Conservation (phyloP, 495 filamentous ascomycete genomes). For the Darksidea phi region DNA sequence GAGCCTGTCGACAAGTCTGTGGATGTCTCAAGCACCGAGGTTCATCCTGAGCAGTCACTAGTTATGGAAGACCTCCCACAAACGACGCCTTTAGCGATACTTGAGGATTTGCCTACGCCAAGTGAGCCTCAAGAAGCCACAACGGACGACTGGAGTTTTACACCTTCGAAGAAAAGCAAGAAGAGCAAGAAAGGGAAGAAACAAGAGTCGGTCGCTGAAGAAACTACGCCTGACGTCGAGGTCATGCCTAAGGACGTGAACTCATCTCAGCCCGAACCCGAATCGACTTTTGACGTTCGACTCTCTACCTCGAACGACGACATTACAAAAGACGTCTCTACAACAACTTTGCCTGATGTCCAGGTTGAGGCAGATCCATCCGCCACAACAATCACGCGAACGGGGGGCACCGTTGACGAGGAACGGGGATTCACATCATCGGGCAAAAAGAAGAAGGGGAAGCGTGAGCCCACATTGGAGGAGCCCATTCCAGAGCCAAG, state of each 20-base stretch:
- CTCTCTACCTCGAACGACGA: background rate
- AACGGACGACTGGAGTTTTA: constrained; percentile 16
- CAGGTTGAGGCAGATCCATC: background rate
- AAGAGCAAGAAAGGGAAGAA: constrained; percentile 17
- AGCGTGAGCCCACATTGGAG: constrained; percentile 10
- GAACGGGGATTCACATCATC: background rate
- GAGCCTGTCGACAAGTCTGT: too few species aligned
- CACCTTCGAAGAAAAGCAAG: constrained; percentile 21
- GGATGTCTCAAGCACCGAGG: too few species aligned
- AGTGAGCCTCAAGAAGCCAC: constrained; percentile 9
- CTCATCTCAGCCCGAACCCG: background rate
- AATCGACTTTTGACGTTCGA: background rate
- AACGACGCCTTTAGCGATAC: background rate
- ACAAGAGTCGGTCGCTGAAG: constrained; percentile 13
- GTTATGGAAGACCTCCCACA: background rate
- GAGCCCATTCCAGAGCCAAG: constrained; percentile 3
- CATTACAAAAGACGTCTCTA: too few species aligned
- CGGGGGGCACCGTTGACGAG: background rate
- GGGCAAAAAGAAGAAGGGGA: constrained; percentile 16
- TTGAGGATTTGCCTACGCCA: background rate
- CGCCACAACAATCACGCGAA: background rate
- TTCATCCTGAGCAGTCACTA: background rate
- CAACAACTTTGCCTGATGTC: background rate
- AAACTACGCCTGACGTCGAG: constrained; percentile 1
- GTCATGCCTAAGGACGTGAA: background rate